Conservation (phyloP, 23 red algal genomes). For the Gracilariopsis chorda region DNA sequence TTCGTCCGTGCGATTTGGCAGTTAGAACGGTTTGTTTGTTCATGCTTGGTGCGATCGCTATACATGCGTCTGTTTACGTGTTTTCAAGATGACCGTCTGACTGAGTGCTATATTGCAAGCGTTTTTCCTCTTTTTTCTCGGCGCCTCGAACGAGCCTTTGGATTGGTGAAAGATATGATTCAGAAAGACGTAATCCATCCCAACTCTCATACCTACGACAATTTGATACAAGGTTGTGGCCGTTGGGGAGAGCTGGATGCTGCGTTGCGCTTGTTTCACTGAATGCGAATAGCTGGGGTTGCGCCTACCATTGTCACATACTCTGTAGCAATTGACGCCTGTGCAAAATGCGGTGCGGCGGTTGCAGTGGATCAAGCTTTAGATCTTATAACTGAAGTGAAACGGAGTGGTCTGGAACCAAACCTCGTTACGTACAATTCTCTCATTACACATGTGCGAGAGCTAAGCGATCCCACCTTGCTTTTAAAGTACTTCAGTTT, state of each 20-base stretch:
- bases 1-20: no score
- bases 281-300: constrained; percentile 57
- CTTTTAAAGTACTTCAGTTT: constrained; percentile 19
- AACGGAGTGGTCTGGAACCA: constrained; percentile 34
- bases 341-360: constrained; percentile 37
- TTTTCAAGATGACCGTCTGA: no score
- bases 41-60: no score
- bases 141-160: constrained; percentile 79
- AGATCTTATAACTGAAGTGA: constrained; percentile 47
- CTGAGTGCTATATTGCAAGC: no score
- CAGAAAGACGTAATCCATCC: constrained; percentile 50
- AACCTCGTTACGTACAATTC: constrained; percentile 82
- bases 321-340: constrained; percentile 69
- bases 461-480: constrained; percentile 22
- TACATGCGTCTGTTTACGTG: no score
- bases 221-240: constrained; percentile 75
- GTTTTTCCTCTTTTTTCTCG: no score
- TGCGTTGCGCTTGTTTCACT: constrained; percentile 48
- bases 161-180: constrained; percentile 73
- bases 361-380: constrained; percentile 43
- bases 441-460: constrained; percentile 54
- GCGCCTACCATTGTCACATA: constrained; percentile 64
- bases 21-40: no score
- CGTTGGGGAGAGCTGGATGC: constrained; percentile 62
- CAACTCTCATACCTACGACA: constrained; percentile 60